phyloP scores from a whole-genome alignment of 495 filamentous ascomycete genomes.

The Gamarada debralockiae region DNA sequence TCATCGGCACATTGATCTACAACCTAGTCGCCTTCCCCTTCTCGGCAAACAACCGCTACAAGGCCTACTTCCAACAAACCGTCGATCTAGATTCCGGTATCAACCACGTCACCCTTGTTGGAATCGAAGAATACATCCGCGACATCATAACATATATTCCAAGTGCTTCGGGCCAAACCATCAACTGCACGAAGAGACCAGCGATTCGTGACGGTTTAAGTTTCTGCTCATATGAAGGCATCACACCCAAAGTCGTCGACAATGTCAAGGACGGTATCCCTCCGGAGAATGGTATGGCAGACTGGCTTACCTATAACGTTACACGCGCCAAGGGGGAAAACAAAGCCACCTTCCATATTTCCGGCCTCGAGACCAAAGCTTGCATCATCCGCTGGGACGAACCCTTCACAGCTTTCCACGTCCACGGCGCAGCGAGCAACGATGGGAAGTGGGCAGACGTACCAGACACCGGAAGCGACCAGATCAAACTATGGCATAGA shows the following conservation, averaged over 20 bases:
- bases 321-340: slow-evolving; percentile 35
- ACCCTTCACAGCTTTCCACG: slow-evolving; percentile 57
- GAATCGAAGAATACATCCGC: slow-evolving; percentile 67
- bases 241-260: slow-evolving; percentile 54
- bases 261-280: slow-evolving; percentile 36
- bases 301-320: slow-evolving; percentile 63
- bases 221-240: slow-evolving; percentile 69
- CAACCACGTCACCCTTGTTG: slow-evolving; percentile 65
- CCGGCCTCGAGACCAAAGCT: slow-evolving; percentile 62
- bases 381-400: slow-evolving; percentile 64
- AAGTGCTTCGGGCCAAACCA: slow-evolving; percentile 57
- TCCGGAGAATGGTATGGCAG: slow-evolving; percentile 39
- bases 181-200: slow-evolving; percentile 43
- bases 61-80: slow-evolving; percentile 81
- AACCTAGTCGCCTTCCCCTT: slow-evolving; percentile 89
- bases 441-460: slow-evolving; percentile 56
- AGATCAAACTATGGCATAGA: slow-evolving; percentile 63
- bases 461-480: slow-evolving; percentile 35
- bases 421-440: slow-evolving; percentile 47
- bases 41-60: slow-evolving; percentile 70
- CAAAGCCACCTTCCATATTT: slow-evolving; percentile 53
- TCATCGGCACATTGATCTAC: slow-evolving; percentile 76
- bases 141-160: slow-evolving; percentile 65
- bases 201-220: slow-evolving; percentile 37
- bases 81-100: slow-evolving; percentile 71